phyloP scores from a whole-genome alignment of 768 basidiomycete species.

The Lactarius hatsudake region DNA sequence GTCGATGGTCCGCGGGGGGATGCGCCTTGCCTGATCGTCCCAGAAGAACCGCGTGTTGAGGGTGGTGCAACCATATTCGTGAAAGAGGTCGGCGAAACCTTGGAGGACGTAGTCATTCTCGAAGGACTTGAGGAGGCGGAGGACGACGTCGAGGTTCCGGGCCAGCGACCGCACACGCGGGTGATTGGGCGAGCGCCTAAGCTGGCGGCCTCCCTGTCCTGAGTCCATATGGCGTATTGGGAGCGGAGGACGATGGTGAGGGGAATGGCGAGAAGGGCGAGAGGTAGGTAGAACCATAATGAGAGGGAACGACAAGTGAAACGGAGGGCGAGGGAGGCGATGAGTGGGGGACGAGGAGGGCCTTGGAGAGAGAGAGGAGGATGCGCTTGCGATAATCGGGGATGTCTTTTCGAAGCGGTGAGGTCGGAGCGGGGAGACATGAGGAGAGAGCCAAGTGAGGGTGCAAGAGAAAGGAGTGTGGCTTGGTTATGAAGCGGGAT shows the following conservation, averaged over 20 bases:
- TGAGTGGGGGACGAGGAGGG: conserved; percentile 19
- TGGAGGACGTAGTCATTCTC: conserved; percentile 32
- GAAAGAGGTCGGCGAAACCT: conserved; percentile 30
- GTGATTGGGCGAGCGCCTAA: conserved; percentile 30
- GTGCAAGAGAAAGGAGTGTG: not conserved
- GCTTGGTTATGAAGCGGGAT: not conserved
- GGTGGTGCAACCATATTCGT: conserved; percentile 33
- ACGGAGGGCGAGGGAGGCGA: conserved; percentile 17
- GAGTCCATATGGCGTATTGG: conserved; percentile 14
- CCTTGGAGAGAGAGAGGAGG: conserved; percentile 18
- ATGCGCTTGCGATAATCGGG: conserved; percentile 27
- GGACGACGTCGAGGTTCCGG: conserved; percentile 35
- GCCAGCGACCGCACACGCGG: conserved; percentile 34
- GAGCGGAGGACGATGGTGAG: conserved; percentile 13
- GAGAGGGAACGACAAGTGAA: not conserved
- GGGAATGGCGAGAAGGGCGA: conserved; percentile 16
- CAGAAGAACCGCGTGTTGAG: conserved; percentile 36
- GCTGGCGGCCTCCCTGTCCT: conserved; percentile 24
- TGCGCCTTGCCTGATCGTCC: conserved; percentile 31
- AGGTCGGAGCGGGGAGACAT: conserved; percentile 20
- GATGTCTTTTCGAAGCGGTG: conserved; percentile 23
- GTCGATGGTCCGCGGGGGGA: not conserved
- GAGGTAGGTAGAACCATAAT: not conserved
- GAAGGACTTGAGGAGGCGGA: conserved; percentile 28
- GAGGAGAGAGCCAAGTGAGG: not conserved